Conservation (phyloP, 129 eudicot genomes). For the Heracleum sosnowskyi region DNA sequence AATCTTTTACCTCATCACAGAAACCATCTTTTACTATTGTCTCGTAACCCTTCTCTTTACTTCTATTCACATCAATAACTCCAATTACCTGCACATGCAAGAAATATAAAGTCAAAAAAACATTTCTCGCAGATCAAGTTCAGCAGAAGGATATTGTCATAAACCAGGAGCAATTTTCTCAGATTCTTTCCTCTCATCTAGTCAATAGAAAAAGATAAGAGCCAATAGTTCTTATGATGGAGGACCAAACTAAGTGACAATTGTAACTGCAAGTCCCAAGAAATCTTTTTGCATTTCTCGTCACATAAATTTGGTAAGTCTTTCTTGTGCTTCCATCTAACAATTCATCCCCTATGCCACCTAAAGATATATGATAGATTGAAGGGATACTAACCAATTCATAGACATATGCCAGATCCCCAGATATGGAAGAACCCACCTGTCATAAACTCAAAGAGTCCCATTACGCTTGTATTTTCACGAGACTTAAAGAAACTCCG, state of each 20-base stretch:
- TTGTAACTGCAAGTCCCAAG: neutral
- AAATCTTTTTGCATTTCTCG: neutral
- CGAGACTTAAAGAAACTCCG: slow-evolving; percentile 6
- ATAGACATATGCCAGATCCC: slow-evolving; percentile 69
- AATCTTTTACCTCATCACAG: slow-evolving; percentile 74
- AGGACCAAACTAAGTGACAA: neutral
- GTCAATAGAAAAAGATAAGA: neutral
- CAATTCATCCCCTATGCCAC: neutral
- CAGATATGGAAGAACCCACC: slow-evolving; percentile 66
- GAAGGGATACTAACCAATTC: slow-evolving; percentile 57
- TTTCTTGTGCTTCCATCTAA: neutral
- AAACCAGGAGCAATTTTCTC: neutral
- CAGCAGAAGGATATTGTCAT: neutral
- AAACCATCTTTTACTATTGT: slow-evolving; percentile 84
- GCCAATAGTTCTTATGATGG: neutral
- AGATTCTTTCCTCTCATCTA: neutral
- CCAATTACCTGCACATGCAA: slow-evolving; percentile 64
- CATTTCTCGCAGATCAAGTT: neutral
- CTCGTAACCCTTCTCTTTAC: slow-evolving; percentile 81
- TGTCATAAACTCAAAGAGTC: slow-evolving; percentile 25
- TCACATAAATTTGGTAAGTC: neutral
- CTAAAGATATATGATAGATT: neutral
- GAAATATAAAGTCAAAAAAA: slow-evolving; percentile 9
- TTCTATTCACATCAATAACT: slow-evolving; percentile 71
- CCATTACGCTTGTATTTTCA: slow-evolving; percentile 15